These are phyloP conservation scores for Cutaneotrichosporon cyanovorans DNA, from an alignment of 1,284 basidiomycete species.

Conservation along the genomic window DNA sequence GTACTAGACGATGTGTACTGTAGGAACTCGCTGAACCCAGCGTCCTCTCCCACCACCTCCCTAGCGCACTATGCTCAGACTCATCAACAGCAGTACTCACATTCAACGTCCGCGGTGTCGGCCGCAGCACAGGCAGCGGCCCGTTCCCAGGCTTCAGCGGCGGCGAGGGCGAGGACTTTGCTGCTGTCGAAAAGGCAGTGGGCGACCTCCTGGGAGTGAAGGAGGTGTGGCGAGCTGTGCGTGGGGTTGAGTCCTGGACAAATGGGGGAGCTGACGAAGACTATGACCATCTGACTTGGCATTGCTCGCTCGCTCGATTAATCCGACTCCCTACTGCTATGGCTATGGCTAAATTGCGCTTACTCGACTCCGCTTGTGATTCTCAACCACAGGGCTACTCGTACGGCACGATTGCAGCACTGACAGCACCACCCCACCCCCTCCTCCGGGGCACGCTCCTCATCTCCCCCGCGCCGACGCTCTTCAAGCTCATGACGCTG, in stretches of 20 bases:
- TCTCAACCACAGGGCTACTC: conserved; percentile 34
- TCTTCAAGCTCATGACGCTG: conserved; percentile 25
- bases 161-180: conserved; percentile 27
- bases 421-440: conserved; percentile 17
- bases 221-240: conserved; percentile 21
- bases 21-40: conserved; percentile 11
- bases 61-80: conserved; percentile 10
- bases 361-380: not conserved
- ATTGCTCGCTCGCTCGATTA: not conserved
- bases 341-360: too few relatives aligned
- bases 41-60: conserved; percentile 24
- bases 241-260: too few relatives aligned
- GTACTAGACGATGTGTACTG: too few relatives aligned
- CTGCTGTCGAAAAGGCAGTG: conserved; percentile 24
- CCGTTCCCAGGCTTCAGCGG: conserved; percentile 25
- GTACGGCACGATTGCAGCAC: conserved; percentile 28
- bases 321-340: not conserved
- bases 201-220: conserved; percentile 14
- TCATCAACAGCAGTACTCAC: conserved; percentile 24
- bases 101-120: conserved; percentile 37
- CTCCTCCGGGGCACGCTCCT: conserved; percentile 23
- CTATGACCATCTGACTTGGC: too few relatives aligned
- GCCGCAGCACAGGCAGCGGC: conserved; percentile 23
- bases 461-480: conserved; percentile 32
- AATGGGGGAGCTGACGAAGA: too few relatives aligned